These are phyloP conservation scores for Globisporangium echinulatum DNA, from an alignment of 352 stramenopile species.

Conservation along the genomic window DNA sequence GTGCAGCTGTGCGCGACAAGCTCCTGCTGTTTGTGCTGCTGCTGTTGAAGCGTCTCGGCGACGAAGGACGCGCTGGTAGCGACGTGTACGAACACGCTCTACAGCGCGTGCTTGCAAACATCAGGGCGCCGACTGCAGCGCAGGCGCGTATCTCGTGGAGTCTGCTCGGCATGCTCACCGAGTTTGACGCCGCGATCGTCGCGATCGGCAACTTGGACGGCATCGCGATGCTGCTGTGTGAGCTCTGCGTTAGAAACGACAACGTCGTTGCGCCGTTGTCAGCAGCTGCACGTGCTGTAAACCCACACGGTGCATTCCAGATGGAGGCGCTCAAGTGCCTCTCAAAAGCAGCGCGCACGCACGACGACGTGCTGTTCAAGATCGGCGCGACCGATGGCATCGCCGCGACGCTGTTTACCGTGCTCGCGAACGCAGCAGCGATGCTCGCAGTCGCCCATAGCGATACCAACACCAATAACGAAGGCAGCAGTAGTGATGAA, in stretches of 20 bases:
- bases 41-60: constrained; percentile 48
- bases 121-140: constrained; percentile 23
- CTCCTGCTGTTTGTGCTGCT: constrained; percentile 46
- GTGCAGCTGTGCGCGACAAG: constrained; percentile 24
- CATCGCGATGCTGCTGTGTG: constrained; percentile 42
- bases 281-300: not conserved
- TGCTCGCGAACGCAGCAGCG: constrained; percentile 14
- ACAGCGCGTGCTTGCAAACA: constrained; percentile 42
- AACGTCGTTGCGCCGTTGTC: not conserved
- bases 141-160: constrained; percentile 46
- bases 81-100: constrained; percentile 50
- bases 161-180: constrained; percentile 40
- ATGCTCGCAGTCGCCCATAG: not conserved
- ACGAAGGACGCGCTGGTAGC: constrained; percentile 37
- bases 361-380: constrained; percentile 68
- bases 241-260: constrained; percentile 23
- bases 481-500: not conserved
- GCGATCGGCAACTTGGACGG: constrained; percentile 61
- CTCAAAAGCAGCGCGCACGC: constrained; percentile 35
- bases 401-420: constrained; percentile 34
- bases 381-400: constrained; percentile 43
- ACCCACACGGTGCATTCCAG: constrained; percentile 15
- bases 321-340: constrained; percentile 67
- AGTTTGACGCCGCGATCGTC: constrained; percentile 49
- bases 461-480: too few relatives aligned